Evolutionary conservation across 306 rosid genomes (phyloP), one percentile per base, ranked within the genome.

Genomic region (Myrica gale): DNA sequence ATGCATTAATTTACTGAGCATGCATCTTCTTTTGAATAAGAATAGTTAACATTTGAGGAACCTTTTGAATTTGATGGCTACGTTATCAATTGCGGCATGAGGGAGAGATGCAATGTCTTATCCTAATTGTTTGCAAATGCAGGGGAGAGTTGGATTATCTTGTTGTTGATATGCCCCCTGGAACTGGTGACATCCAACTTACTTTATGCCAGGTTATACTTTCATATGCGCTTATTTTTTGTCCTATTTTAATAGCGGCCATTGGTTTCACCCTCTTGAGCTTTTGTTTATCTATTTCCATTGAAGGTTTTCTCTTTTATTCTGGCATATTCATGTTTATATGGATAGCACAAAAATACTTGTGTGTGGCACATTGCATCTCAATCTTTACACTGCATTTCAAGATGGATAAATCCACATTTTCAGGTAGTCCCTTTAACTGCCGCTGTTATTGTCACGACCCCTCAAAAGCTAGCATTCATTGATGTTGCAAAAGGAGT

Each of bases 91-190:
- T 48, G 21, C 10, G 42, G 76, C 17, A 39, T 69, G 67, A 19
- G 9, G 54, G 19, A 67, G 12, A 11, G 68, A 50, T 73, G 69
- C 47, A 69, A 69, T 72, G n/a, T 78, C 73, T 45, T 61, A 71
- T 78, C 60, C 70, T 75, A 60, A 48, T 67, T 79, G 65, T 75
- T 89, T 67, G 45, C 77, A 32, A n/a, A 78, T 85, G 85, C 62
- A 95, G 99, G 99, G 98, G 97, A 4, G 99, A 92, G 85, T 82
- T 95, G 83, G 99, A 95, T 87, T 95, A 95, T 85, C 98, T 95
- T 77, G 84, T 95, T 60, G 81, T 95, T 20, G 99, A 95, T 78
- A 95, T 95, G 99, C 99, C 99, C 78, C 98, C 98, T 46, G 99
- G 99, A 87, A 95, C 99, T 48, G 99, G 98, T 79, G 99, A 95